These are phyloP conservation scores for Daldinia concentrica DNA, from an alignment of 495 filamentous ascomycete species.

Conservation along the genomic window DNA sequence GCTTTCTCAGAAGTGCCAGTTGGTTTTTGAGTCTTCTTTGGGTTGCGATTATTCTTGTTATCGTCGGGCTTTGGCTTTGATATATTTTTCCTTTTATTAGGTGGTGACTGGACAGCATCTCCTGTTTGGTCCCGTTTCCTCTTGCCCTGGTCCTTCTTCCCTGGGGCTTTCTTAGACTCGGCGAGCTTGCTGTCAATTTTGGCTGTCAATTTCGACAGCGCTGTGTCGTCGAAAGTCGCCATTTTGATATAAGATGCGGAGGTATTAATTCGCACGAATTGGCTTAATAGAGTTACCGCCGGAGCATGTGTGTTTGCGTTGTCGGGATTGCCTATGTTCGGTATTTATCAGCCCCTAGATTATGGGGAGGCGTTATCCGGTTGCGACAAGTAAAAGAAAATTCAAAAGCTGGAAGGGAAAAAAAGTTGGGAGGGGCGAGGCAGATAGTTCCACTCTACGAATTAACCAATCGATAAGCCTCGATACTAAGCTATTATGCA, in stretches of 20 bases:
- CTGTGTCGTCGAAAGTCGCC: slow-evolving; percentile 66
- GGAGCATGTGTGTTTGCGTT: neutral
- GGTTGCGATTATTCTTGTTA: slow-evolving; percentile 51
- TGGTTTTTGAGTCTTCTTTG: slow-evolving; percentile 49
- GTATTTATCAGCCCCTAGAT: neutral
- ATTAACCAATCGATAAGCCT: slow-evolving; percentile 22
- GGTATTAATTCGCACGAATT: neutral
- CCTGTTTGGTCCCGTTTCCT: slow-evolving; percentile 42
- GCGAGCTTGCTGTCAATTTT: slow-evolving; percentile 64
- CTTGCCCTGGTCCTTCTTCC: slow-evolving; percentile 41
- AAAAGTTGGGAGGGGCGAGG: slow-evolving; percentile 48
- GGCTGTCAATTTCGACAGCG: slow-evolving; percentile 69
- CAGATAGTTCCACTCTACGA: neutral
- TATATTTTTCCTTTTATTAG: slow-evolving; percentile 42
- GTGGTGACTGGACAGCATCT: slow-evolving; percentile 37
- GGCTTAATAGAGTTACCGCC: neutral
- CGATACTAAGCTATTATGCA: slow-evolving; percentile 5
- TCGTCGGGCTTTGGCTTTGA: slow-evolving; percentile 38
- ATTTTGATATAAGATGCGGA: slow-evolving; percentile 20
- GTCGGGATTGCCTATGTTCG: neutral
- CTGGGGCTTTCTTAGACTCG: slow-evolving; percentile 32
- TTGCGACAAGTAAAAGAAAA: slow-evolving; percentile 34
- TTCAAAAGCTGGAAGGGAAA: slow-evolving; percentile 23
- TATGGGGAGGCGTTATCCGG: neutral
- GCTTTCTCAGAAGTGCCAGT: slow-evolving; percentile 50